Percentiles rank a stretch among this genome's conserved stretches.
phyloP scores from a whole-genome alignment of 345 rosid species.

The Laguncularia racemosa region DNA sequence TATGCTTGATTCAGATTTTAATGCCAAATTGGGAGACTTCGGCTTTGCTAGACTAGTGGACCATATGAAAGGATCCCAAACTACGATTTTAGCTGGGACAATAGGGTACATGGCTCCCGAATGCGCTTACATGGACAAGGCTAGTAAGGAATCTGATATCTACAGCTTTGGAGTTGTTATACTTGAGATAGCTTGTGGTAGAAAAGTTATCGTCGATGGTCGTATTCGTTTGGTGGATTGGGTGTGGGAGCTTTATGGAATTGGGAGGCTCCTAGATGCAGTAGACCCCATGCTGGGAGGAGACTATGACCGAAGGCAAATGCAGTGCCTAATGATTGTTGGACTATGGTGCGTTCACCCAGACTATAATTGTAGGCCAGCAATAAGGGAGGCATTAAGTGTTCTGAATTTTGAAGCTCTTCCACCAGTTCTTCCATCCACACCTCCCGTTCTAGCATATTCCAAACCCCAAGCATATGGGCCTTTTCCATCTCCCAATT shows the following conservation, averaged over 20 bases:
- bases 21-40: constrained; percentile 2
- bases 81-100: background rate
- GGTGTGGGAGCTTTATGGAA: constrained; percentile 16
- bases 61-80: background rate
- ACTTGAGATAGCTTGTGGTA: background rate
- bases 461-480: no score
- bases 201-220: background rate
- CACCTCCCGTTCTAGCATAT: no score
- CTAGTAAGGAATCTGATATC: constrained; percentile 2
- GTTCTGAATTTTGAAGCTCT: constrained; percentile 4
- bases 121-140: background rate
- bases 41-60: constrained; percentile 5
- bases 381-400: constrained; percentile 5
- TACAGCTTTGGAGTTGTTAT: constrained; percentile 4
- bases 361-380: constrained; percentile 7
- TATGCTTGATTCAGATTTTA: constrained; percentile 1
- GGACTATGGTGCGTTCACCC: constrained; percentile 16
- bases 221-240: constrained; percentile 11
- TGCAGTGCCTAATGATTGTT: constrained; percentile 8
- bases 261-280: constrained; percentile 1
- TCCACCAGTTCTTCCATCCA: constrained; percentile 1
- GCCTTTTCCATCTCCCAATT: no score
- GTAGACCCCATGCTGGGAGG: background rate
- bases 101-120: background rate
- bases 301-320: background rate